Percentiles rank a stretch among this genome's conserved stretches.
Evolutionary conservation across 73 alveolate species (phyloP).

Genomic region (Blepharisma japonicum): DNA sequence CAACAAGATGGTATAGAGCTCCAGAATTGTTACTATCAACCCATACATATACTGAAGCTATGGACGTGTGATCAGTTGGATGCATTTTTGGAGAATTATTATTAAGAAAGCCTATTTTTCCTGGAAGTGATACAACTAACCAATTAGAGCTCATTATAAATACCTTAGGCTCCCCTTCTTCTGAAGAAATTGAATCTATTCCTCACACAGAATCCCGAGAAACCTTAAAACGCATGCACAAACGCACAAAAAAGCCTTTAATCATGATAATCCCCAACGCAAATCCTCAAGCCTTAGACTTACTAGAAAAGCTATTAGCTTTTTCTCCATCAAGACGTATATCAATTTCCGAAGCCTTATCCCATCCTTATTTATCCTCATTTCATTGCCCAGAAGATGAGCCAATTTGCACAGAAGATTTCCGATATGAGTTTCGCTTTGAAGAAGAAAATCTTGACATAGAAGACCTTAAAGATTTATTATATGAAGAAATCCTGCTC

Average conservation of each 20-base stretch:
- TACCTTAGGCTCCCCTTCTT: constrained; percentile 83
- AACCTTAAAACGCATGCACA: constrained; percentile 13
- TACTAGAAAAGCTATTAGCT: constrained; percentile 38
- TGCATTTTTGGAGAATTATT: constrained; percentile 90
- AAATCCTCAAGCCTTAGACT: constrained; percentile 53
- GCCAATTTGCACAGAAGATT: constrained; percentile 44
- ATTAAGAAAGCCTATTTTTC: constrained; percentile 74
- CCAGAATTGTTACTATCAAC: constrained; percentile 70
- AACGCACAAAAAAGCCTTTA: constrained; percentile 31
- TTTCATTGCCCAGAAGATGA: constrained; percentile 71
- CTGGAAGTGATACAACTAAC: constrained; percentile 67
- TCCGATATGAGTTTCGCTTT: constrained; percentile 41
- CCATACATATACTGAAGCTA: constrained; percentile 42
- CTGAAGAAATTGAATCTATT: constrained; percentile 42
- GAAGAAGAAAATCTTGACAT: constrained; percentile 45
- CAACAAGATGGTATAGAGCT: constrained; percentile 86
- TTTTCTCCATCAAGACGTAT: constrained; percentile 47
- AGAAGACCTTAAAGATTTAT: constrained; percentile 41
- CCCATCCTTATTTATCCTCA: constrained; percentile 52
- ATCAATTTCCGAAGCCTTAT: constrained; percentile 41
- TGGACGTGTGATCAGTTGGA: constrained; percentile 91
- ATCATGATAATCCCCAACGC: constrained; percentile 32
- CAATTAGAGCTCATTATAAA: constrained; percentile 81
- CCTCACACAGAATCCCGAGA: constrained; percentile 26
- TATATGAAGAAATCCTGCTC: constrained; percentile 33